Conservation (phyloP, 2,329 filamentous ascomycete species). For the Xylaria sp. region DNA sequence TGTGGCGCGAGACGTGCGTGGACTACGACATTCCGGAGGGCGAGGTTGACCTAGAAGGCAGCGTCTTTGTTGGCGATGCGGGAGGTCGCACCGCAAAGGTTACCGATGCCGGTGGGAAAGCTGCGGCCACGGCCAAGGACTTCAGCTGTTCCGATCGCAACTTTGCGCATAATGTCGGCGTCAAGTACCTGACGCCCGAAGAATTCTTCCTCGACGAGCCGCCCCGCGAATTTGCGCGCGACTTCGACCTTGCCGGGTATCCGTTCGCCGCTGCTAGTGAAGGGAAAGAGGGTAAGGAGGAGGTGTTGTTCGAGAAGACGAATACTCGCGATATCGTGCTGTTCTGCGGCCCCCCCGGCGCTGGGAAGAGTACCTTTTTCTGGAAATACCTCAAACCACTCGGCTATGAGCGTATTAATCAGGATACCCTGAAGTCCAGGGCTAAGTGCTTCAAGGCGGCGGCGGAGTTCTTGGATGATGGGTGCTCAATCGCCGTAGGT, state of each 20-base stretch:
- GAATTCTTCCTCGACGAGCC: conserved; percentile 83
- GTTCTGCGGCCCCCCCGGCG: conserved; percentile 87
- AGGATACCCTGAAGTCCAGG: conserved; percentile 83
- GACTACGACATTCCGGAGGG: conserved; percentile 68
- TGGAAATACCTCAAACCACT: conserved; percentile 80
- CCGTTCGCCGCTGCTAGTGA: conserved; percentile 53
- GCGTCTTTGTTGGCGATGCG: conserved; percentile 92
- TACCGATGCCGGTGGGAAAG: conserved; percentile 42
- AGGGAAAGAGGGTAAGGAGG: conserved; percentile 41
- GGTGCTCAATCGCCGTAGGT: conserved; percentile 81
- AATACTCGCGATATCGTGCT: conserved; percentile 79
- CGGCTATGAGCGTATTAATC: conserved; percentile 87
- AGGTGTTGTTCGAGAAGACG: conserved; percentile 66
- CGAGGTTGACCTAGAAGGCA: conserved; percentile 74
- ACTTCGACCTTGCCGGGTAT: conserved; percentile 76
- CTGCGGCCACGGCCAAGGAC: conserved; percentile 58
- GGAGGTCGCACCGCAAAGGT: conserved; percentile 65
- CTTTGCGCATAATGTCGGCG: conserved; percentile 84
- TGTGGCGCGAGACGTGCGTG: conserved; percentile 76
- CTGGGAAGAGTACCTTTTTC: conserved; percentile 93
- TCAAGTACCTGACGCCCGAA: conserved; percentile 86
- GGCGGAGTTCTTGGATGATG: conserved; percentile 69
- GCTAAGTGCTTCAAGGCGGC: conserved; percentile 79
- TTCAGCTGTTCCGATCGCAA: conserved; percentile 78
- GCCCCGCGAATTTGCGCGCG: conserved; percentile 71